Evolutionary conservation across 2,329 filamentous ascomycete species (phyloP), one percentile per base, ranked within the genome.

Genomic region (Epichloe hybrida): DNA sequence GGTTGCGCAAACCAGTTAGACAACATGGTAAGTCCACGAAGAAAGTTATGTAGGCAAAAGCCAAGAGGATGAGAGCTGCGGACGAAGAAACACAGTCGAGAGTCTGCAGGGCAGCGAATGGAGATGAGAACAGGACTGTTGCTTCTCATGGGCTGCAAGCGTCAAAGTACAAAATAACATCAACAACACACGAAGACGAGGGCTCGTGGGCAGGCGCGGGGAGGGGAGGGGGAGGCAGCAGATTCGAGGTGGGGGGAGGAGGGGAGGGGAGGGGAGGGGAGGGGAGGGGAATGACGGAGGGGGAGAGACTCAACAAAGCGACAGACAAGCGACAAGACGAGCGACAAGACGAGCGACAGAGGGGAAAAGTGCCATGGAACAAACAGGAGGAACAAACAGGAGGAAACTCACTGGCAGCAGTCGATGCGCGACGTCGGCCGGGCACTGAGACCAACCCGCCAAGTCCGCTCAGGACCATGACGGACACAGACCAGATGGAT

Each of bases 1-100:
- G 63, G 61, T 63, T 62, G 57, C 40, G 62, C 58, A 58, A 67
- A 66, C 67, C 69, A 72, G 60, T 62, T 64, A 56, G 69, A 72
- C 58, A 73, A 67, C 66, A 72, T 72, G 56, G 40, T 42, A 49
- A 49, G 38, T 49, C 48, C 48, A 49, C 53, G 50, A 53, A 51
- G 48, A 48, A 48, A 39, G 52, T 54, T 53, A 53, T 49, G 49
- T 37, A 46, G 53, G 50, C 50, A 49, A 45, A 52, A n/a, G 34
- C 35, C 15, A 51, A 37, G 41, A 37, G 31, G 13, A 44, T 23
- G 21, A 49, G 20, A 13, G 23, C 27, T 11, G 17, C 23, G 23
- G 8, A 13, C 8, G 7, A 34, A 21, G 38, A 35, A 17, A 23
- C 42, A 36, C 35, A 21, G 39, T 43, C 31, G 15, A n/a, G 34